phyloP scores from a whole-genome alignment of 768 basidiomycete species.

The Trametes maxima region DNA sequence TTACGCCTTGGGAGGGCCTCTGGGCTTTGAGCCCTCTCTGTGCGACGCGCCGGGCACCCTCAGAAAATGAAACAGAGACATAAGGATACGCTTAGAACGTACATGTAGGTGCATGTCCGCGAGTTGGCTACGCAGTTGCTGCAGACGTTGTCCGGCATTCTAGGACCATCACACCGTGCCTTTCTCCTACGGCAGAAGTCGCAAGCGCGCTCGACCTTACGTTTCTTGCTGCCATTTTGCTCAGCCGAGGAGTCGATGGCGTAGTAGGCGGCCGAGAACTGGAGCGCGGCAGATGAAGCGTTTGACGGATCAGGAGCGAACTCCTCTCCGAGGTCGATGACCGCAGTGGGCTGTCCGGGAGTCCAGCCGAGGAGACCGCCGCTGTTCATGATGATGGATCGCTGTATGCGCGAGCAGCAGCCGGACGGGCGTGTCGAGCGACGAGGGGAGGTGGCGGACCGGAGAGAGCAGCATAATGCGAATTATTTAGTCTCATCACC shows the following conservation, averaged over 20 bases:
- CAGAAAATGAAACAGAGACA: neutral
- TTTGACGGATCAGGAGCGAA: constrained; percentile 22
- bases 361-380: constrained; percentile 17
- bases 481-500: too few relatives aligned
- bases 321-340: constrained; percentile 27
- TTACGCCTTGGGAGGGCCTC: constrained; percentile 44
- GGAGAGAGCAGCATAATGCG: constrained; percentile 18
- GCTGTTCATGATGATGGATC: constrained; percentile 16
- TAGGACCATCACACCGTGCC: constrained; percentile 38
- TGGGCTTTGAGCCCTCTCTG: constrained; percentile 41
- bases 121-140: constrained; percentile 39
- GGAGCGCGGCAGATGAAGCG: constrained; percentile 19
- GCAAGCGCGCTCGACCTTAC: constrained; percentile 38
- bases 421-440: neutral
- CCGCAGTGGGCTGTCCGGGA: constrained; percentile 21
- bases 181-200: constrained; percentile 39
- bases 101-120: constrained; percentile 40
- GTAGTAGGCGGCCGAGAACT: constrained; percentile 23
- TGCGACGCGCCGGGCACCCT: neutral
- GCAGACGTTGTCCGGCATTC: constrained; percentile 39
- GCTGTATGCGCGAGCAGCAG: neutral
- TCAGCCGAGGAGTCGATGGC: constrained; percentile 26
- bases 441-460: constrained; percentile 12
- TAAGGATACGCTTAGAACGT: constrained; percentile 12
- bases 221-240: constrained; percentile 33